Percentiles rank a stretch among this genome's conserved stretches.
These are phyloP conservation scores for Rhexocercosporidium sp. DNA, from an alignment of 2,329 filamentous ascomycete species.

Conservation along the genomic window DNA sequence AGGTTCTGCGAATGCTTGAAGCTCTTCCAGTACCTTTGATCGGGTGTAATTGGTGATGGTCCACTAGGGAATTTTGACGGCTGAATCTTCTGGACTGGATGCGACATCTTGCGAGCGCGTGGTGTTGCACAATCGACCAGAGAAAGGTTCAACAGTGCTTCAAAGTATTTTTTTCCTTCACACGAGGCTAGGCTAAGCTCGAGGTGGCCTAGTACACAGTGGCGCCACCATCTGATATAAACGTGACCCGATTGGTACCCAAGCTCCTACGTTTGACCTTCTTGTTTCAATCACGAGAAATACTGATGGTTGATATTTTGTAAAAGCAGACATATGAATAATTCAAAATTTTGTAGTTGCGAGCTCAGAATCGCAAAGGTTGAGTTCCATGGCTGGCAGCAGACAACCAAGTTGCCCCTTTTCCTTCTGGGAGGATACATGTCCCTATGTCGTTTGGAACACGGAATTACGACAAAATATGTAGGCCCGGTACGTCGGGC, in stretches of 20 bases:
- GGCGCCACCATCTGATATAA: neutral
- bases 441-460: too few relatives aligned
- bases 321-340: too few relatives aligned
- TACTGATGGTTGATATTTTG: too few relatives aligned
- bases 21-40: conserved; percentile 94
- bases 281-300: too few relatives aligned
- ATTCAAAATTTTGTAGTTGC: too few relatives aligned
- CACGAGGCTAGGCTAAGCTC: conserved; percentile 12
- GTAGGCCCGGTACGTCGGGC: too few relatives aligned
- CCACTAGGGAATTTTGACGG: conserved; percentile 80
- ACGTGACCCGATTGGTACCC: neutral
- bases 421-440: too few relatives aligned
- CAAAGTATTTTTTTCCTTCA: conserved; percentile 2
- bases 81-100: conserved; percentile 30
- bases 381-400: too few relatives aligned
- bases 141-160: neutral
- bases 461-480: too few relatives aligned
- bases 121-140: conserved; percentile 20
- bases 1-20: conserved; percentile 93
- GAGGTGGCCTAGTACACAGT: neutral
- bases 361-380: too few relatives aligned
- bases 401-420: too few relatives aligned
- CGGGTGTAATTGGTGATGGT: conserved; percentile 82
- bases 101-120: conserved; percentile 14
- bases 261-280: too few relatives aligned